Conservation (phyloP, 768 basidiomycete species). For the Tylopilus vinaceipallidus region DNA sequence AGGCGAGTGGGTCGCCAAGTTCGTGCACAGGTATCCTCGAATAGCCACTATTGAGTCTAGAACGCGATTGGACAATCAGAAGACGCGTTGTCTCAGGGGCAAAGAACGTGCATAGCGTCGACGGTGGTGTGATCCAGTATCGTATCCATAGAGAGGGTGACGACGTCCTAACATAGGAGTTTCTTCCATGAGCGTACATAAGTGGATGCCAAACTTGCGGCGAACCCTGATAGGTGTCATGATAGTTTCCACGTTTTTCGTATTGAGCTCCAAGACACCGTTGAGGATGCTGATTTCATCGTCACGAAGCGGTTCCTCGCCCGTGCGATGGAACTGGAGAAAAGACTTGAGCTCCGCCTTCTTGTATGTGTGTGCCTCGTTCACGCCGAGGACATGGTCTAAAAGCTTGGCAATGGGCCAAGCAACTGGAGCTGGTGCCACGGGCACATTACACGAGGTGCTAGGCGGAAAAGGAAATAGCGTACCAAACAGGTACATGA, state of each 20-base stretch:
- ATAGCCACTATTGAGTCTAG: conserved; percentile 78
- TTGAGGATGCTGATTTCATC: conserved; percentile 82
- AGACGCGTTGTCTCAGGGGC: not conserved
- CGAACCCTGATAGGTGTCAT: conserved; percentile 77
- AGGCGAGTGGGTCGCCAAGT: conserved; percentile 62
- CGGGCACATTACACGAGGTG: too few species aligned
- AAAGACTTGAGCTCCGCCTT: conserved; percentile 80
- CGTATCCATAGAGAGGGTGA: conserved; percentile 74
- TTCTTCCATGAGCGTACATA: not conserved
- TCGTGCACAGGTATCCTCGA: conserved; percentile 90
- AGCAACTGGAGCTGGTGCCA: conserved; percentile 66
- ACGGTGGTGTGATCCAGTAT: conserved; percentile 78
- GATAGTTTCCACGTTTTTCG: conserved; percentile 71
- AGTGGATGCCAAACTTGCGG: not conserved
- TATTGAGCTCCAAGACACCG: conserved; percentile 75
- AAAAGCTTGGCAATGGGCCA: conserved; percentile 71
- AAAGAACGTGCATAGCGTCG: conserved; percentile 60
- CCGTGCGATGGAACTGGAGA: conserved; percentile 74
- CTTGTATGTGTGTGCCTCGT: conserved; percentile 75
- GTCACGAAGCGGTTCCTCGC: conserved; percentile 71
- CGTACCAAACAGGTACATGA: conserved; percentile 65
- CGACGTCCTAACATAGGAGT: conserved; percentile 57
- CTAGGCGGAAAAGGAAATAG: not conserved
- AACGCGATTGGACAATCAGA: conserved; percentile 9
- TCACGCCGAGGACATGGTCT: conserved; percentile 74